Base-by-base conservation (phyloP, 768 basidiomycete species). In the Holtermanniella nyarrowii region DNA sequence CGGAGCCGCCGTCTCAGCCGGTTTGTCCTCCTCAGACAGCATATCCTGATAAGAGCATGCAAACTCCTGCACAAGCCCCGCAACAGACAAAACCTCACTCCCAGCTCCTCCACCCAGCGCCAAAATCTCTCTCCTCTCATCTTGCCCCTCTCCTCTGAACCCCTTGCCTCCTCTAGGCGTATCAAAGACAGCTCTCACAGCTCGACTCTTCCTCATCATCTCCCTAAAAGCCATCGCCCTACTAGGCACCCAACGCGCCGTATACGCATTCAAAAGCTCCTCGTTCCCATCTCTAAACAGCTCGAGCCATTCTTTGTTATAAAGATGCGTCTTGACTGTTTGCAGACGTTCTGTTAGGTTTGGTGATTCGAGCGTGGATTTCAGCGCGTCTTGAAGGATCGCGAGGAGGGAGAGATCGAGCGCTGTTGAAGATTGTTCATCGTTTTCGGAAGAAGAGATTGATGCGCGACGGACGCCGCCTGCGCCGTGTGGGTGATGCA, bases 41-140 rank as follows among this genome's bases (percentile, higher is more conserved):
- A n/a, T n/a, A 37, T 37, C 31, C 7, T 37, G 10, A 37, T 37
- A 37, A 37, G 31, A 37, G 31, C 31, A 37, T 16, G 31, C 31
- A 37, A 37, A 37, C 31, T 37, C 31, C 31, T 55, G 50, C 26
- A 64, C 49, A 4, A 65, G 26, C 2, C 56, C 61, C 5, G 58
- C 48, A 14, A 65, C 48, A 23, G 70, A 66, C 2, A 69, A 48
- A 2, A 68, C 48, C 45, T 71, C 70, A 10, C 66, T 66, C 20
- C 63, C 68, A 16, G 70, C 68, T 26, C 70, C 70, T 1, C 70
- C 70, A 7, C 70, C 70, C 2, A 71, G 51, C n/a, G 64, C 66
- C 7, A 71, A 40, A 22, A 71, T 59, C 31, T 55, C 4, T 40
- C 55, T 4, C 31, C 49, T 4, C 41, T 41, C 2, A 42, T 5